phyloP scores from a whole-genome alignment of 2,329 filamentous ascomycete species.

The Emydomyces testavorans region DNA sequence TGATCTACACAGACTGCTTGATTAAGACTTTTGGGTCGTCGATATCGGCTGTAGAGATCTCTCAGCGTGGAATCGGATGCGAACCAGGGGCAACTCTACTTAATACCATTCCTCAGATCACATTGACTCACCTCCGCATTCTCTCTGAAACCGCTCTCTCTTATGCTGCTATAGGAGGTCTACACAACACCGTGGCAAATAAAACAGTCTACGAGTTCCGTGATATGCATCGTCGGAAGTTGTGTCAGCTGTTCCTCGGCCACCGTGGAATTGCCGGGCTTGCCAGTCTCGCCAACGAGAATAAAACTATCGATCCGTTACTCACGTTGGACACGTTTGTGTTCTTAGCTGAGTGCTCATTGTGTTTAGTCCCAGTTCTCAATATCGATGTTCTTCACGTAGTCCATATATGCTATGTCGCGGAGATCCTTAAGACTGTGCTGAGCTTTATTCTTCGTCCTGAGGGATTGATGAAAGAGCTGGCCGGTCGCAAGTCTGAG shows the following conservation, averaged over 20 bases:
- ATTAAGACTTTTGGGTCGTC: slow-evolving; percentile 59
- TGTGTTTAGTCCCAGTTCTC: slow-evolving; percentile 57
- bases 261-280: slow-evolving; percentile 33
- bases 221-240: slow-evolving; percentile 57
- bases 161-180: slow-evolving; percentile 65
- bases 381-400: slow-evolving; percentile 66
- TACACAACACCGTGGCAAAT: slow-evolving; percentile 50
- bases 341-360: slow-evolving; percentile 68
- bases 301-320: slow-evolving; percentile 30
- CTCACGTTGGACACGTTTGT: slow-evolving; percentile 32
- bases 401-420: slow-evolving; percentile 74
- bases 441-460: slow-evolving; percentile 41
- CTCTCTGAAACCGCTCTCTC: slow-evolving; percentile 79
- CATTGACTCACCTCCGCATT: slow-evolving; percentile 75
- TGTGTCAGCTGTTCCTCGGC: slow-evolving; percentile 62
- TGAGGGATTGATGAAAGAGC: slow-evolving; percentile 27
- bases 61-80: slow-evolving; percentile 72
- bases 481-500: slow-evolving; percentile 20
- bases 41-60: slow-evolving; percentile 79
- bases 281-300: slow-evolving; percentile 26
- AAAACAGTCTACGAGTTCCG: slow-evolving; percentile 56
- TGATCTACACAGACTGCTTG: slow-evolving; percentile 37
- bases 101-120: slow-evolving; percentile 72
- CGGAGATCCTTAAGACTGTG: slow-evolving; percentile 77
- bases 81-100: slow-evolving; percentile 63